A percentile compares a stretch with the other conserved stretches of the same genome.
Evolutionary conservation across 306 rosid genomes (phyloP).

Genomic region (Potentilla sterilis): DNA sequence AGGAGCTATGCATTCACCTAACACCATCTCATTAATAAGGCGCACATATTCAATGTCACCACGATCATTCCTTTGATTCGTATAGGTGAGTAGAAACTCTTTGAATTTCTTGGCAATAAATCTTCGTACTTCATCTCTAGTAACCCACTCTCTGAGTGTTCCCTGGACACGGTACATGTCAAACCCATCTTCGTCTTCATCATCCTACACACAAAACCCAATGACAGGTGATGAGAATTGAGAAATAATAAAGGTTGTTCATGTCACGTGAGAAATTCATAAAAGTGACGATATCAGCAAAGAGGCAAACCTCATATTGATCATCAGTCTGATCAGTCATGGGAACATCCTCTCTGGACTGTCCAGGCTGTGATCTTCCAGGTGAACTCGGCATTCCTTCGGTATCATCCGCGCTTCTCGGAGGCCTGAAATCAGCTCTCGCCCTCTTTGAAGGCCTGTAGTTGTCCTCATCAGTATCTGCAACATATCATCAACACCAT

Average conservation of each 20-base stretch:
- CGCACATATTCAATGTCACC: conserved; percentile 74
- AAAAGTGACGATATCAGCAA: background rate
- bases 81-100: conserved; percentile 74
- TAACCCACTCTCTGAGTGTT: conserved; percentile 93
- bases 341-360: conserved; percentile 75
- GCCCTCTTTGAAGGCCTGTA: conserved; percentile 82
- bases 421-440: conserved; percentile 73
- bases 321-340: conserved; percentile 90
- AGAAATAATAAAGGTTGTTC: background rate
- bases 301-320: conserved; percentile 55
- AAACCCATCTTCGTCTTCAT: conserved; percentile 57
- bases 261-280: background rate
- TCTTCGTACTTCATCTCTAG: conserved; percentile 94
- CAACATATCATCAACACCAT: background rate
- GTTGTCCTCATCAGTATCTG: conserved; percentile 92
- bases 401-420: conserved; percentile 59
- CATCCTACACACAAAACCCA: conserved; percentile 53
- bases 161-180: conserved; percentile 98
- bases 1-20: conserved; percentile 45
- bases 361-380: conserved; percentile 72
- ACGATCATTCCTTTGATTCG: conserved; percentile 62
- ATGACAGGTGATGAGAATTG: background rate
- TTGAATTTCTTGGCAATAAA: conserved; percentile 86
- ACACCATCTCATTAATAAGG: conserved; percentile 92
- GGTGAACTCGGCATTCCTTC: conserved; percentile 87